Base-by-base conservation (phyloP, 768 basidiomycete genomes). In the Candolleomyces aberdarensis region DNA sequence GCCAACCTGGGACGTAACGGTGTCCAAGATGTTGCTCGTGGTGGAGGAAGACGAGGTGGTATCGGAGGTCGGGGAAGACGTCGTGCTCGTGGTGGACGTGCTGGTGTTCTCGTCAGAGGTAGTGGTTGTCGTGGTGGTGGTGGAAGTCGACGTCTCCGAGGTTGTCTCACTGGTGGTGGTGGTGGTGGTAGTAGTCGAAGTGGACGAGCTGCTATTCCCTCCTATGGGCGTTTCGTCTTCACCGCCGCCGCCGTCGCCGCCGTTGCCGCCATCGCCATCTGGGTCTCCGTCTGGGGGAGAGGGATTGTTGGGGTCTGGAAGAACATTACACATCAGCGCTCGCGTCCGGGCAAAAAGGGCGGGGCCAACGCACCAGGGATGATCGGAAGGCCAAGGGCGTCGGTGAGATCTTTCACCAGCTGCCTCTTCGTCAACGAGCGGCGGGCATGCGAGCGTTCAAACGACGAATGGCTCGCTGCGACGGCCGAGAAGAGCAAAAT, bases 401-500 rank as follows among this genome's bases (percentile, higher is more conserved):
- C 26, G 3, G 26, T 3, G 3, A 26, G 26, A n/a, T n/a, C n/a
- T 3, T 26, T 26, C 26, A 1, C 26, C 26, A 26, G 26, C 26
- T 63, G 59, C 32, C 63, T 55, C 49, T 40, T 63, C 15, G 29
- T 19, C 17, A 77, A 61, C 4, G 74, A 74, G 70, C 59, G 77
- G 70, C 75, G 69, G 1, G 72, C 71, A 74, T 76, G 67, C 51
- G 71, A 64, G 49, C 69, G 59, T 17, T 64, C 48, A 8, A 70
- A 58, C n/a, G 80, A 77, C 0, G 80, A 76, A 64, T 56, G 54
- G 40, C 39, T 41, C 40, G 54, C 54, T 17, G 54, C 52, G 29
- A 31, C 54, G 36, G 54, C 40, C 3, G 54, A 17, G 20, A 39
- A 56, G 40, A 56, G 54, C 31, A 56, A 60, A 72, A 71, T 63